phyloP scores from a whole-genome alignment of 163 green algal genomes.

The Volvox carteri region DNA sequence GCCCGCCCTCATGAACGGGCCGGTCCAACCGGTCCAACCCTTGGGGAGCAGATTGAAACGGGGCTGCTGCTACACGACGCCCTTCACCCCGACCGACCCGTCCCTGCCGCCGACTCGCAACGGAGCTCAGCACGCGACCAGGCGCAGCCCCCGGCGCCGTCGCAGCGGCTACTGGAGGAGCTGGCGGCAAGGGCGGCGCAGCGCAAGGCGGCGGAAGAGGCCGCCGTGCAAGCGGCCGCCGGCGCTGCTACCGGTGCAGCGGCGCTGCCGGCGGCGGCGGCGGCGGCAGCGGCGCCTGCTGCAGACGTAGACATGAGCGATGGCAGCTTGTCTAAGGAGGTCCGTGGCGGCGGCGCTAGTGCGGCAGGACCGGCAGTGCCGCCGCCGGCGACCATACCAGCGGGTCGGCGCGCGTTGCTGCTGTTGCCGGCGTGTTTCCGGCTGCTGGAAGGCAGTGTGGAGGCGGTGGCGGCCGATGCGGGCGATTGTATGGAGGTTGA shows the following conservation, averaged over 20 bases:
- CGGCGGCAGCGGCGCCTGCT: neutral
- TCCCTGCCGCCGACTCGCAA: slow-evolving; percentile 19
- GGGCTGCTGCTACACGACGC: slow-evolving; percentile 69
- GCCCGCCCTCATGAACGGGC: no score
- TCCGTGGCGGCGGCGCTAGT: no score
- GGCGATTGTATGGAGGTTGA: slow-evolving; percentile 9
- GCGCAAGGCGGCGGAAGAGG: neutral
- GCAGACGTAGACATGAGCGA: slow-evolving; percentile 6
- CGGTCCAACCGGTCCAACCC: no score
- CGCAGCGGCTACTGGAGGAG: slow-evolving; percentile 43
- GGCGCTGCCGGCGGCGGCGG: neutral
- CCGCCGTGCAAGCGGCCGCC: neutral
- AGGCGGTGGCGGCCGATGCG: slow-evolving; percentile 73
- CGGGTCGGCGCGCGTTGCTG: slow-evolving; percentile 65
- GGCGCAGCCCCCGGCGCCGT: neutral
- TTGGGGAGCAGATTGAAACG: slow-evolving; percentile 65
- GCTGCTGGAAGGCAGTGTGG: slow-evolving; percentile 74
- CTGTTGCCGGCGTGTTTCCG: slow-evolving; percentile 74
- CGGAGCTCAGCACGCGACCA: neutral
- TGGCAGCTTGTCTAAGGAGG: no score
- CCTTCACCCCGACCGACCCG: slow-evolving; percentile 55
- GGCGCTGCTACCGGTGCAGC: neutral
- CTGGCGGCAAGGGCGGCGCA: slow-evolving; percentile 11
- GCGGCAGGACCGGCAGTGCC: no score
- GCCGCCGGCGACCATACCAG: neutral